These are phyloP conservation scores for Plectosphaerella plurivora DNA, from an alignment of 2,329 filamentous ascomycete species.

Conservation along the genomic window DNA sequence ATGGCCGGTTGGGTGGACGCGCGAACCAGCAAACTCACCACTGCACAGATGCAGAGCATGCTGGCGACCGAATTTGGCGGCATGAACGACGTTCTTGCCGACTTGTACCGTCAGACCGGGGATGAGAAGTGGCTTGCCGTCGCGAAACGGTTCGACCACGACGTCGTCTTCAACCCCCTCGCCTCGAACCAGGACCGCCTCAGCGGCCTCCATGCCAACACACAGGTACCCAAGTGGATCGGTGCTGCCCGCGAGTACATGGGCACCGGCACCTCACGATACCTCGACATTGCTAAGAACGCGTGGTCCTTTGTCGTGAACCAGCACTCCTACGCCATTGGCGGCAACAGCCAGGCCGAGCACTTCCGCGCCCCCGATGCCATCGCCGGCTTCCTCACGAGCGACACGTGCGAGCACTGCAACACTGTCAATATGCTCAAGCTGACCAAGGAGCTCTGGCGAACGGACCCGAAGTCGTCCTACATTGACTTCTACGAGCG, in stretches of 20 bases:
- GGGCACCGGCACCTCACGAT: conserved; percentile 36
- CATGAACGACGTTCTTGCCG: conserved; percentile 47
- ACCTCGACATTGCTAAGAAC: conserved; percentile 43
- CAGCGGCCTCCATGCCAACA: conserved; percentile 47
- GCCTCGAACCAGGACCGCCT: conserved; percentile 38
- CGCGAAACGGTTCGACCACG: conserved; percentile 46
- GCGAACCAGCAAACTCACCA: conserved; percentile 36
- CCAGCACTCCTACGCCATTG: conserved; percentile 47
- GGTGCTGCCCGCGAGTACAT: conserved; percentile 44
- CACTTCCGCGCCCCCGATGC: conserved; percentile 43
- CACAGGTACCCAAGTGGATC: conserved; percentile 50
- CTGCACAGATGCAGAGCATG: conserved; percentile 41
- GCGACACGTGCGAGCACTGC: conserved; percentile 46
- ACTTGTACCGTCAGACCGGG: conserved; percentile 40
- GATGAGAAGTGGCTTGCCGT: conserved; percentile 39
- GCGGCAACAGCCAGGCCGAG: conserved; percentile 48
- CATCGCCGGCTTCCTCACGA: conserved; percentile 36
- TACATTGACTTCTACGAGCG: conserved; percentile 53
- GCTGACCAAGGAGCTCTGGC: conserved; percentile 46
- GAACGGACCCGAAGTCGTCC: conserved; percentile 31
- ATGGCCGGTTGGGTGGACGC: conserved; percentile 44
- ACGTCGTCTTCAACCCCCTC: conserved; percentile 39
- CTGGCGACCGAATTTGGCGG: conserved; percentile 47
- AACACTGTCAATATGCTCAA: conserved; percentile 56
- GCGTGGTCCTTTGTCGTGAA: conserved; percentile 42